Percentiles rank a stretch among this genome's conserved stretches.
phyloP scores from a whole-genome alignment of 371 early-diverging fungal genomes.

The Rhizopus delemar region DNA sequence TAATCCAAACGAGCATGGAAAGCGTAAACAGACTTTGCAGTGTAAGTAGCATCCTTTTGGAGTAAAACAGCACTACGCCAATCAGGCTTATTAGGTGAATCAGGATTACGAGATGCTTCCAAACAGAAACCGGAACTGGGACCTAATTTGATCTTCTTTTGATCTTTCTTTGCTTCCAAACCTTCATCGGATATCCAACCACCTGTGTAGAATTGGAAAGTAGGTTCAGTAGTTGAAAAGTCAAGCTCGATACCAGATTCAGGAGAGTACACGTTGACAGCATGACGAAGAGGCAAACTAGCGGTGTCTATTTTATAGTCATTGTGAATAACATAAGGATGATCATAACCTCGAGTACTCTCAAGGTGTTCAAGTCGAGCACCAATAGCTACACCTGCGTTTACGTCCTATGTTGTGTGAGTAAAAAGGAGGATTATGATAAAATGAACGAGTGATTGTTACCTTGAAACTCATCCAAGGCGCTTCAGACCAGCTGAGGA shows the following conservation, averaged over 20 bases:
- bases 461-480: constrained; percentile 60
- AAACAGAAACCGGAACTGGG: constrained; percentile 65
- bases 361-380: constrained; percentile 41
- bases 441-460: background rate
- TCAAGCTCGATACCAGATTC: constrained; percentile 65
- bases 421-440: too few relatives aligned
- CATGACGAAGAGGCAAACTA: constrained; percentile 38
- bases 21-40: constrained; percentile 47
- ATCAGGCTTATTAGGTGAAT: constrained; percentile 66
- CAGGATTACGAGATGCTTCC: constrained; percentile 68
- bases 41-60: constrained; percentile 49
- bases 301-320: constrained; percentile 43
- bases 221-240: constrained; percentile 65
- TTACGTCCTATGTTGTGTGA: constrained; percentile 24
- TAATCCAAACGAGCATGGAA: constrained; percentile 46
- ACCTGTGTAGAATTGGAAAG: constrained; percentile 78
- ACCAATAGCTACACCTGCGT: constrained; percentile 46
- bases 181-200: constrained; percentile 50
- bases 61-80: constrained; percentile 55
- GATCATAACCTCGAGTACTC: constrained; percentile 59
- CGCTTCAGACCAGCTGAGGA: constrained; percentile 41
- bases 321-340: constrained; percentile 60
- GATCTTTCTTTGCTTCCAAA: constrained; percentile 45
- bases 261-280: constrained; percentile 51
- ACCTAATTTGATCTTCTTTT: constrained; percentile 30